phyloP scores from a whole-genome alignment of 2,329 filamentous ascomycete species.

The Domatiomyces catenatus region DNA sequence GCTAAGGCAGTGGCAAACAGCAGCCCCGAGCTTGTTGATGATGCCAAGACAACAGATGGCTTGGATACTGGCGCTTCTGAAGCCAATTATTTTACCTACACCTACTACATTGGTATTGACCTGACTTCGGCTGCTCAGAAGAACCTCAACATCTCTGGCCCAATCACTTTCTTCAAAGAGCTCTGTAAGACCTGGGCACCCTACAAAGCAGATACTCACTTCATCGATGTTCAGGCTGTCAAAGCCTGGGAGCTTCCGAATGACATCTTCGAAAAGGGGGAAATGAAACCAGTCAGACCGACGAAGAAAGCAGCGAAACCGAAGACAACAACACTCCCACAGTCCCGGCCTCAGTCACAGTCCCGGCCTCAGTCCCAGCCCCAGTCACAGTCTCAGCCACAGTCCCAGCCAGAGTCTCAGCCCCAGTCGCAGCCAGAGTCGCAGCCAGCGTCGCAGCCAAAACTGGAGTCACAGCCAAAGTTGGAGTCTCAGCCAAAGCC shows the following conservation, averaged over 20 bases:
- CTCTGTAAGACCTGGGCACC: constrained; percentile 61
- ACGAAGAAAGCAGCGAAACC: constrained; percentile 33
- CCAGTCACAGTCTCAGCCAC: background rate
- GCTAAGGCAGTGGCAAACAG: constrained; percentile 36
- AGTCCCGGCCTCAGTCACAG: background rate
- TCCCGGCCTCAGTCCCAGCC: background rate
- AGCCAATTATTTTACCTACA: constrained; percentile 60
- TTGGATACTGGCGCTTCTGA: constrained; percentile 27
- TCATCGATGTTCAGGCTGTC: constrained; percentile 65
- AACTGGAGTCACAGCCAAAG: background rate
- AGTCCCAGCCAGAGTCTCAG: background rate
- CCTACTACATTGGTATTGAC: constrained; percentile 67
- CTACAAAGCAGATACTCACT: constrained; percentile 61
- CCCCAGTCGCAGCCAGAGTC: background rate
- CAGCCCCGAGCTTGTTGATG: constrained; percentile 33
- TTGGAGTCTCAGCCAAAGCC: background rate
- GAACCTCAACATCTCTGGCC: constrained; percentile 45
- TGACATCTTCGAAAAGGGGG: constrained; percentile 66
- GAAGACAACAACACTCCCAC: constrained; percentile 1
- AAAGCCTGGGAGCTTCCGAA: constrained; percentile 78
- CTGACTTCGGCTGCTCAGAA: constrained; percentile 30
- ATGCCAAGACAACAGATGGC: constrained; percentile 25
- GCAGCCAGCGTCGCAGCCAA: background rate
- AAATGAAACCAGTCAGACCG: constrained; percentile 49
- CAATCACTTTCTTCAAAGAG: constrained; percentile 76